These are phyloP conservation scores for Colletotrichum sp. DNA, from an alignment of 2,329 filamentous ascomycete species.

Conservation along the genomic window DNA sequence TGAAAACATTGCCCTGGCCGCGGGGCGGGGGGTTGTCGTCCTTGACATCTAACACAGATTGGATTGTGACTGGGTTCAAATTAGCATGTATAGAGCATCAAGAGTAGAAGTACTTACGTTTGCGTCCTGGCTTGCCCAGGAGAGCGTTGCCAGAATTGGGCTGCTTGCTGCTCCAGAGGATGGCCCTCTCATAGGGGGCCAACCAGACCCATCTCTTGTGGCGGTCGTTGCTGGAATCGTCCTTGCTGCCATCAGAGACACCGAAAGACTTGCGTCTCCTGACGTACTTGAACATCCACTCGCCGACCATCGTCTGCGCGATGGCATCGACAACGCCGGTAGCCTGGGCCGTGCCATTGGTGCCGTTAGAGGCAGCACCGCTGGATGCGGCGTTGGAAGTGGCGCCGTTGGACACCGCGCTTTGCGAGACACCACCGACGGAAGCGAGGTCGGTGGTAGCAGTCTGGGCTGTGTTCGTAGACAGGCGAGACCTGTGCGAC, in stretches of 20 bases:
- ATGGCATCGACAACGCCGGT: conserved; percentile 93
- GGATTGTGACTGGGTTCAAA: conserved; percentile 75
- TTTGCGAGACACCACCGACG: conserved; percentile 50
- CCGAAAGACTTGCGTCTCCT: conserved; percentile 90
- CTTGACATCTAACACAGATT: conserved; percentile 96
- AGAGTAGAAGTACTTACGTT: conserved; percentile 68
- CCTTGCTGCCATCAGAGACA: conserved; percentile 69
- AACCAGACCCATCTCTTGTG: conserved; percentile 99
- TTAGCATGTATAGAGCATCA: conserved; percentile 31
- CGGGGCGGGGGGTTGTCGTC: conserved; percentile 88
- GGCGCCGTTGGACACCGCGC: conserved; percentile 44
- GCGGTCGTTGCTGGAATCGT: conserved; percentile 76
- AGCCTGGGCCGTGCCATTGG: conserved; percentile 57
- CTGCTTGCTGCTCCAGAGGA: conserved; percentile 99
- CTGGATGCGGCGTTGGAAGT: conserved; percentile 34
- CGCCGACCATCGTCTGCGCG: conserved; percentile 97
- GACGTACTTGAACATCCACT: conserved; percentile 95
- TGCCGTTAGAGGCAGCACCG: conserved; percentile 54
- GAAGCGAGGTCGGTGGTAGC: conserved; percentile 35
- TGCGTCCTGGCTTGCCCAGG: conserved; percentile 92
- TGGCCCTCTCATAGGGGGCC: conserved; percentile 91
- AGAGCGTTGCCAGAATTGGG: conserved; percentile 85
- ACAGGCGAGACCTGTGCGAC: conserved; percentile 61
- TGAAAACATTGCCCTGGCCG: conserved; percentile 71
- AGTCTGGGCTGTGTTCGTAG: conserved; percentile 64